Evolutionary conservation across 495 filamentous ascomycete species (phyloP).

Genomic region (Mytilinidion resinicola): DNA sequence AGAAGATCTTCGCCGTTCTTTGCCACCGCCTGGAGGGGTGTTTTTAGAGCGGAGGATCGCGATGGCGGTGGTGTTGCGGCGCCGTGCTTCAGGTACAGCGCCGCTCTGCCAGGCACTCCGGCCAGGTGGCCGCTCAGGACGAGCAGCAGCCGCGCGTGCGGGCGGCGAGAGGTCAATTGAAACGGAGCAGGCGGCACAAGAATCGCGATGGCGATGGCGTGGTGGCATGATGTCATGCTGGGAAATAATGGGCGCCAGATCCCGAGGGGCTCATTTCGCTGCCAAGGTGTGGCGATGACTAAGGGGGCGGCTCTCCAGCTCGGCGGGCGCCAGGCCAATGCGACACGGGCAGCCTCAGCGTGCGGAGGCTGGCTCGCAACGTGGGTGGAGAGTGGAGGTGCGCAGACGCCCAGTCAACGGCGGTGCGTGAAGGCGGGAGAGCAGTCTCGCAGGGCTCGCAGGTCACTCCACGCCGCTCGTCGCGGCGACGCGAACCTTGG

Average conservation of each 20-base stretch:
- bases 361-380: neutral
- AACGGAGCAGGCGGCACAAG: neutral
- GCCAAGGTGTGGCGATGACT: neutral
- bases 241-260: neutral
- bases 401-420: neutral
- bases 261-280: neutral
- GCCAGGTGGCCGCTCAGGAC: too few relatives aligned
- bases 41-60: neutral
- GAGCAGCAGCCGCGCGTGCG: too few relatives aligned
- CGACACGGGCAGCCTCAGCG: neutral
- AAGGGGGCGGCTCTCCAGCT: neutral
- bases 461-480: too few relatives aligned
- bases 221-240: neutral
- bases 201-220: neutral
- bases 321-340: neutral
- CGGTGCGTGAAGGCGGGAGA: neutral
- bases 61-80: too few relatives aligned
- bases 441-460: too few relatives aligned
- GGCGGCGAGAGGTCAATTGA: neutral
- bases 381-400: neutral
- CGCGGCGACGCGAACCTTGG: too few relatives aligned
- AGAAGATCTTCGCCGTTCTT: slow-evolving; percentile 1
- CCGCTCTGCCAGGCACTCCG: too few relatives aligned
- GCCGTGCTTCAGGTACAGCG: too few relatives aligned
- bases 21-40: slow-evolving; percentile 3